phyloP scores from a whole-genome alignment of 371 early-diverging fungal genomes.

The Fennellomyces sp. region DNA sequence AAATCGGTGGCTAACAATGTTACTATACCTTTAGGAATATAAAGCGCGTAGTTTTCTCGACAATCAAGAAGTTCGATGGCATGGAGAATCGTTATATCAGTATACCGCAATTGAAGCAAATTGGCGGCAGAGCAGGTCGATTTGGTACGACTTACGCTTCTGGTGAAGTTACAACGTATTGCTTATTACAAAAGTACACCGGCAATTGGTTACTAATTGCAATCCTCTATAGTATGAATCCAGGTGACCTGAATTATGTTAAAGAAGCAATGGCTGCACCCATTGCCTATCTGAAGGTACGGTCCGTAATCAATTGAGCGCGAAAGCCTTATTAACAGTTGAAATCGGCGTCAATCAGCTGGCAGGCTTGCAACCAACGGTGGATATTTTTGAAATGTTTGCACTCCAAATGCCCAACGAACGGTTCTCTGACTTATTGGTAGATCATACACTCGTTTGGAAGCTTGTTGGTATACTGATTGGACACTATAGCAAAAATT shows the following conservation, averaged over 20 bases:
- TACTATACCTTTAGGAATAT: conserved; percentile 64
- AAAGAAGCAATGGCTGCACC: conserved; percentile 33
- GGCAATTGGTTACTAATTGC: conserved; percentile 26
- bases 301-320: neutral
- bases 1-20: neutral
- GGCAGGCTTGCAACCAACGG: conserved; percentile 80
- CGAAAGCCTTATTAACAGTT: neutral
- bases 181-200: neutral
- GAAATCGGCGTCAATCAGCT: conserved; percentile 26
- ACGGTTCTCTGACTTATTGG: conserved; percentile 66
- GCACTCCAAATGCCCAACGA: conserved; percentile 71
- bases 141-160: conserved; percentile 68
- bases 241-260: conserved; percentile 33
- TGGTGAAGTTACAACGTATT: conserved; percentile 70
- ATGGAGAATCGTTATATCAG: conserved; percentile 46
- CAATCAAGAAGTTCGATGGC: conserved; percentile 83
- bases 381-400: conserved; percentile 85
- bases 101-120: conserved; percentile 88
- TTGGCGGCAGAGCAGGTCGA: conserved; percentile 95
- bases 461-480: neutral
- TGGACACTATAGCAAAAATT: conserved; percentile 69
- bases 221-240: conserved; percentile 18
- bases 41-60: conserved; percentile 83
- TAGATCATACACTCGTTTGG: too few species aligned
- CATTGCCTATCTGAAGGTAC: conserved; percentile 33